These are phyloP conservation scores for Letharia columbiana DNA, from an alignment of 495 filamentous ascomycete genomes.

Conservation along the genomic window DNA sequence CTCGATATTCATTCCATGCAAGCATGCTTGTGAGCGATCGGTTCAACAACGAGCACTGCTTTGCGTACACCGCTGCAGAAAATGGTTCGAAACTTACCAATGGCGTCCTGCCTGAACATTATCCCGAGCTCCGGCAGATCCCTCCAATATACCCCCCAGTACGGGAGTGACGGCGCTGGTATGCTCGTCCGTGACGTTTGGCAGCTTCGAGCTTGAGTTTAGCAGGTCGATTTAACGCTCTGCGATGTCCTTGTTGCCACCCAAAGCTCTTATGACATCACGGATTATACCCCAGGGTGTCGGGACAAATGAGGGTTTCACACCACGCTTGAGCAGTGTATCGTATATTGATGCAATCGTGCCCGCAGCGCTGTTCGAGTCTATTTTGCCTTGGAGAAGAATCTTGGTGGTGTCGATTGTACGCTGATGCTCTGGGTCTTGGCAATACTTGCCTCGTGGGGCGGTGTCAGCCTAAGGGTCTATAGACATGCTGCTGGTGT, in stretches of 20 bases:
- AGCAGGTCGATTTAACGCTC: constrained; percentile 7
- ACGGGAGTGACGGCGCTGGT: background rate
- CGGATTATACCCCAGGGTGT: constrained; percentile 11
- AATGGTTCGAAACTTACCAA: constrained; percentile 1
- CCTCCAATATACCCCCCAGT: constrained; percentile 2
- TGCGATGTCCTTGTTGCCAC: background rate
- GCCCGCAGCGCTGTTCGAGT: background rate
- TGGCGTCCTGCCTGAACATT: constrained; percentile 12
- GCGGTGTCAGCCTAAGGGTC: constrained; percentile 5
- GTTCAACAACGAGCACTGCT: background rate
- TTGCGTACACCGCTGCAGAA: background rate
- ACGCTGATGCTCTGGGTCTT: constrained; percentile 5
- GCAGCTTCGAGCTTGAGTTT: constrained; percentile 6
- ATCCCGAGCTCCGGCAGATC: constrained; percentile 13
- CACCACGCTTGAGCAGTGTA: constrained; percentile 2
- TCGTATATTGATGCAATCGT: constrained; percentile 12
- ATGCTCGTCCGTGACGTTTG: constrained; percentile 5
- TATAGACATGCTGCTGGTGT: constrained; percentile 5
- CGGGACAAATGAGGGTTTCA: background rate
- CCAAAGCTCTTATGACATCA: constrained; percentile 1
- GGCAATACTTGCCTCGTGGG: constrained; percentile 3
- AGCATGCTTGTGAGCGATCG: background rate
- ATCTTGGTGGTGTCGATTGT: background rate
- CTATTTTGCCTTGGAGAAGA: constrained; percentile 1
- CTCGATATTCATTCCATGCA: background rate